Percentiles rank a stretch among this genome's conserved stretches.
phyloP scores from a whole-genome alignment of 2,329 filamentous ascomycete species.

The Fusarium vanettenii region DNA sequence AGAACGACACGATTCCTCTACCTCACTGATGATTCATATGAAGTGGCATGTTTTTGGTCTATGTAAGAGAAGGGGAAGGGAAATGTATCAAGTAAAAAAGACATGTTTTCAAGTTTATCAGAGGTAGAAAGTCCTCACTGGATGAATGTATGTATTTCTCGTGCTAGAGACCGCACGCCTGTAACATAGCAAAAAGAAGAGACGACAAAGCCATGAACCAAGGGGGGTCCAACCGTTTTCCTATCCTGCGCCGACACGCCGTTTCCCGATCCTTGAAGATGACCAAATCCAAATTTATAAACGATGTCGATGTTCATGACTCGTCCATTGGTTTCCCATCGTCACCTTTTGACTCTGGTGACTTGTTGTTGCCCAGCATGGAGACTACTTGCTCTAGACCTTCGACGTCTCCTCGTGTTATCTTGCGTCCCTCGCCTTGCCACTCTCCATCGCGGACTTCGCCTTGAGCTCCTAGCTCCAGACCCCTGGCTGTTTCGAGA shows the following conservation, averaged over 20 bases:
- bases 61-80: background rate
- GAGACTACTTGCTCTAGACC: conserved; percentile 64
- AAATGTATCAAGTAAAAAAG: conserved; percentile 7
- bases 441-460: conserved; percentile 74
- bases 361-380: conserved; percentile 51
- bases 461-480: conserved; percentile 72
- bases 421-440: conserved; percentile 65
- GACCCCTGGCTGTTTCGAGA: conserved; percentile 75
- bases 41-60: background rate
- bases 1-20: conserved; percentile 24
- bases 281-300: background rate
- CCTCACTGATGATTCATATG: background rate
- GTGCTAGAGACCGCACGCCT: conserved; percentile 14
- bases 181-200: conserved; percentile 22
- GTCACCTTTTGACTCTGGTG: background rate
- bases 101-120: conserved; percentile 12
- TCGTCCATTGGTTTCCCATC: conserved; percentile 46
- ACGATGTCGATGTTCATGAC: conserved; percentile 26
- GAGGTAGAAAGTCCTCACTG: conserved; percentile 35
- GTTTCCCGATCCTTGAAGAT: background rate
- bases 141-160: conserved; percentile 18
- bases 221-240: conserved; percentile 1
- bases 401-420: conserved; percentile 66
- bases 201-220: conserved; percentile 3
- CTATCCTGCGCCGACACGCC: conserved; percentile 31